phyloP scores from a whole-genome alignment of 2,329 filamentous ascomycete genomes.

The Fusarium verticillioides region DNA sequence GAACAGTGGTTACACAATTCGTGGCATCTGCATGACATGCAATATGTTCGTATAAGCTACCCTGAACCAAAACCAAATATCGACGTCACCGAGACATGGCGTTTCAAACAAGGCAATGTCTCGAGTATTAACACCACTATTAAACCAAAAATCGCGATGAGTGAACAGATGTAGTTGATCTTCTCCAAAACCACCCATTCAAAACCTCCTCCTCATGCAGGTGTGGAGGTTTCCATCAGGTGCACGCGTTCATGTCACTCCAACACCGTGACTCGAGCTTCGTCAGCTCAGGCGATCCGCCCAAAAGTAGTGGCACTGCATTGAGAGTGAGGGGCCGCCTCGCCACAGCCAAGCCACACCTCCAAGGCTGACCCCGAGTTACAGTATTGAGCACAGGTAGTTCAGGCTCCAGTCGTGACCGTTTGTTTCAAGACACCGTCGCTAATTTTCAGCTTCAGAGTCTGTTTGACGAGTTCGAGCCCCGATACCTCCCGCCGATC shows the following conservation, averaged over 20 bases:
- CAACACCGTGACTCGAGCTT: conserved; percentile 33
- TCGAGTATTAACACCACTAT: not conserved
- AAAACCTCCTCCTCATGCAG: not conserved
- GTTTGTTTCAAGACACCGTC: conserved; percentile 38
- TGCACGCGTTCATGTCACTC: conserved; percentile 36
- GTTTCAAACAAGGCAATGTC: conserved; percentile 8
- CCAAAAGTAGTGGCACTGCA: not conserved
- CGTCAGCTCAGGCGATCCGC: conserved; percentile 24
- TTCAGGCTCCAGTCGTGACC: conserved; percentile 45
- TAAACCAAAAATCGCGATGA: not conserved
- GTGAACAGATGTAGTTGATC: not conserved
- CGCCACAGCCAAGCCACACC: conserved; percentile 44
- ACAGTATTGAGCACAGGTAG: conserved; percentile 39
- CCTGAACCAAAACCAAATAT: conserved; percentile 14
- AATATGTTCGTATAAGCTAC: not conserved
- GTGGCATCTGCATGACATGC: not conserved
- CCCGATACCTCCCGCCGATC: not conserved
- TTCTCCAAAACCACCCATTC: not conserved
- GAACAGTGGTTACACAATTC: not conserved
- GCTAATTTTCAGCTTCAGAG: conserved; percentile 31
- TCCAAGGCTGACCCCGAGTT: conserved; percentile 47
- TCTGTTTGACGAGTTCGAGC: not conserved
- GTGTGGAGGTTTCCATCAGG: conserved; percentile 17
- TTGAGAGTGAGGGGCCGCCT: conserved; percentile 35
- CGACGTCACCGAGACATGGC: conserved; percentile 27